Base-by-base conservation (phyloP, 208 protist species). In the Trypanosoma congolense region DNA sequence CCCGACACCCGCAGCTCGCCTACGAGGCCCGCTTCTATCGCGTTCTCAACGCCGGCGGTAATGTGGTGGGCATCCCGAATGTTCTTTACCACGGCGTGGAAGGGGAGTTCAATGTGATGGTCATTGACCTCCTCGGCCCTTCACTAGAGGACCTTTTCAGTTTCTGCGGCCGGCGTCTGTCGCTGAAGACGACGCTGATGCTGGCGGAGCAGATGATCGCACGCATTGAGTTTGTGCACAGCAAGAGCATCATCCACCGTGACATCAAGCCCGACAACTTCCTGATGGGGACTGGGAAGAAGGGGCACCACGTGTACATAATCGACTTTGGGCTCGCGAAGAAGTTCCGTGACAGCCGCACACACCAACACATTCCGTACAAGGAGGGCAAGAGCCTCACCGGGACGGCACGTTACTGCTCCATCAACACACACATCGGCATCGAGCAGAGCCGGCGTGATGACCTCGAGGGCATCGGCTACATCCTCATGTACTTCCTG, bases 321-420 rank as follows among this genome's bases (percentile, higher is more conserved):
- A 98, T 99, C 67, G 98, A 99, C 81, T 99, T 99, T 82, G 98
- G 98, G 19, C 75, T 99, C 16, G 93, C 98, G 25, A 99, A 99
- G 83, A 96, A 93, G 61, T 99, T 98, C 71, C 80, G 97, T 44
- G 98, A 99, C 69, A 87, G 96, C 12, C 91, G 92, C 52, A 98
- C 97, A 21, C 90, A 98, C 66, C 65, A 93, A 61, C 99, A 99
- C 81, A 99, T 99, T 46, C 93, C 97, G 1, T 99, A 99, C 75
- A 86, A 95, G 50, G 97, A 99, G 61, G 90, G 98, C 63, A 99
- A 99, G 82, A 97, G 87, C 47, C 78, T 99, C 4, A 99, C 98
- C 12, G 99, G 98, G 33, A 99, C 99, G 21, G 98, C 98, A 10
- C 85, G 98, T 31, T 99, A 99, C 80, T 98, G 97, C 42, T 96